Base-by-base conservation (phyloP, 1,284 basidiomycete species). In the Cryptococcus sp. region DNA sequence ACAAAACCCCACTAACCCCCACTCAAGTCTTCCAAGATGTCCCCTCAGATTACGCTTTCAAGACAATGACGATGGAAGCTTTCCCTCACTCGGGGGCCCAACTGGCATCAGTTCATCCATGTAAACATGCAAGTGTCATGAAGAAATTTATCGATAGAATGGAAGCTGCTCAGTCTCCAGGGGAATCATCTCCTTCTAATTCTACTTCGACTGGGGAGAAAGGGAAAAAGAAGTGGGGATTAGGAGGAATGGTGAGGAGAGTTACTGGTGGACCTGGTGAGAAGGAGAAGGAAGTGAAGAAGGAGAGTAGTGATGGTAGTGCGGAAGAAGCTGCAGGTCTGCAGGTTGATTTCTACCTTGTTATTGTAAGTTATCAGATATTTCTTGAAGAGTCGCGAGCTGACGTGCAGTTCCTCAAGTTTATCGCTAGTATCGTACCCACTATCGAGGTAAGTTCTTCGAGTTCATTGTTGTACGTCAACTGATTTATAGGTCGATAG, bases 111-210 rank as follows among this genome's bases (percentile, higher is more conserved):
- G 93, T 99, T 10, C 94, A 99, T 71, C 94, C 94, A 1, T 99
- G 94, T 83, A 97, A 97, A 74, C 94, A 99, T 72, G 91, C 93
- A 0, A 91, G 85, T 70, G 96, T 99, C 50, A 99, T 99, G 96
- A 97, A 96, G 81, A 98, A 98, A 76, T 91, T 98, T 60, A 97
- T 98, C 67, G 93, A 97, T 74, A 82, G 93, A 50, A 98, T 98
- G 92, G 96, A 98, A 74, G 85, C 84, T 57, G 51, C 71, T 54
- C 84, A 48, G 80, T 80, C 57, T 78, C 80, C 62, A 25, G 48
- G 45, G 45, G 48, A 28, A 19, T 22, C 53, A 21, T 45, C 51
- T 3, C 43, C 21, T 5, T 45, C 50, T 9, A 7, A 31, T 18
- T 36, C 39, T 7, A 36, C 45, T 36, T 24, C 45, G 16, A 53